Conservation (phyloP, 768 basidiomycete genomes). For the Leccinum variicolor region DNA sequence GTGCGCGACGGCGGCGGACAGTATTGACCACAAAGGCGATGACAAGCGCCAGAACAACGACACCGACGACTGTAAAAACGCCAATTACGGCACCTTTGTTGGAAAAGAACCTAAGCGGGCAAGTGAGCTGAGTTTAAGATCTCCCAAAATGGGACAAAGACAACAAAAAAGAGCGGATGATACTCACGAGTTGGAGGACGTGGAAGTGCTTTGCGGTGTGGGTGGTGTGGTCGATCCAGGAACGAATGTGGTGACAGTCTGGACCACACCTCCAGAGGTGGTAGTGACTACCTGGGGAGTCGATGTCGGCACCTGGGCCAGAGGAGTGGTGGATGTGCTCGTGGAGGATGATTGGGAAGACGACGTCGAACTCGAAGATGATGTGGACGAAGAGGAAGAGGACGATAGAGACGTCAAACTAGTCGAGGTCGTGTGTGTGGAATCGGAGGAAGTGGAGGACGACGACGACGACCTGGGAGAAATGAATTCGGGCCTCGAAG, state of each 20-base stretch:
- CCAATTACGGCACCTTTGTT: slow-evolving; percentile 74
- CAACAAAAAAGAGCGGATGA: neutral
- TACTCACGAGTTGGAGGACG: slow-evolving; percentile 27
- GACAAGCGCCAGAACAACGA: slow-evolving; percentile 50
- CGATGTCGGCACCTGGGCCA: neutral
- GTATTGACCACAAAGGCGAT: slow-evolving; percentile 47
- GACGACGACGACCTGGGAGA: neutral
- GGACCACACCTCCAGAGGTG: neutral
- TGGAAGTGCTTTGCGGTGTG: neutral
- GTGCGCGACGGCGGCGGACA: slow-evolving; percentile 61
- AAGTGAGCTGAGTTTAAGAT: slow-evolving; percentile 4
- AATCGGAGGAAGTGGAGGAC: neutral
- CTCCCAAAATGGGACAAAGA: neutral
- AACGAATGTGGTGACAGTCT: slow-evolving; percentile 9
- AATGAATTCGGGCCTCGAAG: neutral
- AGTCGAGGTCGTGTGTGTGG: slow-evolving; percentile 6
- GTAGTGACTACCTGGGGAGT: slow-evolving; percentile 6
- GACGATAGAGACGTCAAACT: neutral
- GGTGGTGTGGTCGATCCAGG: neutral
- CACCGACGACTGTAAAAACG: slow-evolving; percentile 67
- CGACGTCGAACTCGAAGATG: neutral
- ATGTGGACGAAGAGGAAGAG: neutral
- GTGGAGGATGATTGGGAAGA: slow-evolving; percentile 5
- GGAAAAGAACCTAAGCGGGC: slow-evolving; percentile 52
- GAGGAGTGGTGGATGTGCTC: neutral